A percentile compares a stretch with the other conserved stretches of the same genome.
These are phyloP conservation scores for Oryza officinalis DNA, from an alignment of 176 grass and related monocot species.

Conservation along the genomic window DNA sequence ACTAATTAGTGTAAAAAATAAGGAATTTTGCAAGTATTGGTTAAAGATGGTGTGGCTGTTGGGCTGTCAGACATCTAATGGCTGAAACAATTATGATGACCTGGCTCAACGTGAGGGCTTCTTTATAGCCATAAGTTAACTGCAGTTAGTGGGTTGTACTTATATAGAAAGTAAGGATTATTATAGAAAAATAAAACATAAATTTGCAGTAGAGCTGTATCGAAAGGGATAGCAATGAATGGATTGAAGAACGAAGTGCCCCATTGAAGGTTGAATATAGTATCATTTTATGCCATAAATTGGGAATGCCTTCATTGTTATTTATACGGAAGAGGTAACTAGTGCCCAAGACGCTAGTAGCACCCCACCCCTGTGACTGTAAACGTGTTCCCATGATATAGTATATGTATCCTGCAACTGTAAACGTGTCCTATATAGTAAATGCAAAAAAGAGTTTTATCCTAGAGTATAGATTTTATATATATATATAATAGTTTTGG, in stretches of 20 bases:
- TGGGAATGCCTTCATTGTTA: background rate
- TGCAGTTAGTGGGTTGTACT: background rate
- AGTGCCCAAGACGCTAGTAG: background rate
- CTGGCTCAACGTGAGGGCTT: background rate
- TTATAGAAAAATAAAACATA: background rate
- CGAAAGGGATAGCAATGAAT: background rate
- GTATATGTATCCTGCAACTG: background rate
- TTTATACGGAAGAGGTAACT: background rate
- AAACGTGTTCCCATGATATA: background rate
- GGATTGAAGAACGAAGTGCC: background rate
- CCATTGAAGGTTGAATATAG: background rate
- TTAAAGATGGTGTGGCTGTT: no score
- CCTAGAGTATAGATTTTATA: background rate
- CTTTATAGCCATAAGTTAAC: background rate
- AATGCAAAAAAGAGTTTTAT: background rate
- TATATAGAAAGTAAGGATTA: background rate
- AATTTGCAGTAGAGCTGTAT: background rate
- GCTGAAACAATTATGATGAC: background rate
- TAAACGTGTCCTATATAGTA: background rate
- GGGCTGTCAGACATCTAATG: background rate
- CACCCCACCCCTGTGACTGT: background rate
- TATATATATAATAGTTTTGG: background rate
- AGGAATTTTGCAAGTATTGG: no score
- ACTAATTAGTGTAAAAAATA: no score
- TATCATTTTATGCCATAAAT: background rate